Base-by-base conservation (phyloP, 2,329 filamentous ascomycete species). In the Calycina herbarum region DNA sequence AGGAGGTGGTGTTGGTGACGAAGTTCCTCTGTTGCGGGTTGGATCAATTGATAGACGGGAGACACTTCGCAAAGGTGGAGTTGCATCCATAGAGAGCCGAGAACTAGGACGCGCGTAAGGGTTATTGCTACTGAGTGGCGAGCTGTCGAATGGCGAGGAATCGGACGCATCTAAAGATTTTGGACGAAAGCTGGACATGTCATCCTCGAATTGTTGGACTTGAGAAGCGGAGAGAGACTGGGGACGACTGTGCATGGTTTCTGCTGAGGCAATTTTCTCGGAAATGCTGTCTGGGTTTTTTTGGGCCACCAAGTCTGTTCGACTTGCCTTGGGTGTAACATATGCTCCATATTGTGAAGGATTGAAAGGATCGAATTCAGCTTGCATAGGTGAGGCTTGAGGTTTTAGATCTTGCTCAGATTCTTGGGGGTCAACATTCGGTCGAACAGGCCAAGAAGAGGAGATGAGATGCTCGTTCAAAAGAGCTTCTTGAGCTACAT, bases 321-420 rank as follows among this genome's bases (percentile, higher is more conserved):
- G 58, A 35, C 63, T 69, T 15, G 64, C 31, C 58, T 69, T 60
- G n/a, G 69, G 64, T 8, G 64, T 57, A 33, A 69, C 56, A 54
- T 64, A 69, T 2, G 62, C 63, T 1, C 68, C 60, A 51, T 73
- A 73, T 10, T 66, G 60, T 51, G 67, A 65, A 17, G 68, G 64
- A 17, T 69, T 68, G 38, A 63, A 69, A 1, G 71, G 66, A 51
- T 72, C 69, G 27, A 73, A 73, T 13, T 67, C 67, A 15, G 57
- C 57, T 20, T 65, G 65, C 24, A 54, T 58, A 13, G 69, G 65
- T 7, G 66, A 66, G 7, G 65, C 65, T 61, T 64, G 35, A 29
- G 63, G 33, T 33, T 68, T 67, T 3, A 71, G 40, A 8, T 66
- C 67, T 13, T 51, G 63, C 24, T 64, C 29, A 6, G 62, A 8